A percentile compares a stretch with the other conserved stretches of the same genome.
phyloP scores from a whole-genome alignment of 768 basidiomycete genomes.

The Tephrocybe sp. region DNA sequence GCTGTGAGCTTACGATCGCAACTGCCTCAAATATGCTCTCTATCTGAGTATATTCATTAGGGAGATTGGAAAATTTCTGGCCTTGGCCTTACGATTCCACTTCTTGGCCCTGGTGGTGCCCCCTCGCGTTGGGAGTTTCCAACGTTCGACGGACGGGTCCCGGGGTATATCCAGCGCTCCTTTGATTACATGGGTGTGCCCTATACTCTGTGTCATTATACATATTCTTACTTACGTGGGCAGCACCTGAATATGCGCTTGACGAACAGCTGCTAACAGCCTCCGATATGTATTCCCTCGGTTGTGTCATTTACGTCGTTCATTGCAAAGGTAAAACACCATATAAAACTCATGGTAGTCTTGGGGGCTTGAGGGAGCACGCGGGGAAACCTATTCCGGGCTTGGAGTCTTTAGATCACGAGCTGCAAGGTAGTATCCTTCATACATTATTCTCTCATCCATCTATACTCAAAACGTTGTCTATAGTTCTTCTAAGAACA shows the following conservation, averaged over 20 bases:
- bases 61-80: conserved; percentile 99
- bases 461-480: conserved; percentile 6
- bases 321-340: conserved; percentile 87
- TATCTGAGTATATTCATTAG: conserved; percentile 36
- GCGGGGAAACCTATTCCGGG: conserved; percentile 61
- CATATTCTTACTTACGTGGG: conserved; percentile 1
- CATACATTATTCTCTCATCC: background rate
- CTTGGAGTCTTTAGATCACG: conserved; percentile 63
- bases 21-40: background rate
- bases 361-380: conserved; percentile 67
- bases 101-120: conserved; percentile 64
- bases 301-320: conserved; percentile 87
- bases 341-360: conserved; percentile 79
- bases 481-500: conserved; percentile 68
- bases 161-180: conserved; percentile 81
- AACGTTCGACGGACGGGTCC: conserved; percentile 77
- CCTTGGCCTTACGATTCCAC: conserved; percentile 80
- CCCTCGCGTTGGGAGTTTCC: conserved; percentile 89
- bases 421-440: conserved; percentile 59
- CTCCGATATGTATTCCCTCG: conserved; percentile 92
- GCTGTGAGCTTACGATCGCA: conserved; percentile 50
- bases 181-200: conserved; percentile 89
- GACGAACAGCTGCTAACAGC: conserved; percentile 85
- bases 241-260: conserved; percentile 92
- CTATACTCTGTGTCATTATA: background rate